Conservation (phyloP, 2,329 filamentous ascomycete species). For the Penicillium sp. region DNA sequence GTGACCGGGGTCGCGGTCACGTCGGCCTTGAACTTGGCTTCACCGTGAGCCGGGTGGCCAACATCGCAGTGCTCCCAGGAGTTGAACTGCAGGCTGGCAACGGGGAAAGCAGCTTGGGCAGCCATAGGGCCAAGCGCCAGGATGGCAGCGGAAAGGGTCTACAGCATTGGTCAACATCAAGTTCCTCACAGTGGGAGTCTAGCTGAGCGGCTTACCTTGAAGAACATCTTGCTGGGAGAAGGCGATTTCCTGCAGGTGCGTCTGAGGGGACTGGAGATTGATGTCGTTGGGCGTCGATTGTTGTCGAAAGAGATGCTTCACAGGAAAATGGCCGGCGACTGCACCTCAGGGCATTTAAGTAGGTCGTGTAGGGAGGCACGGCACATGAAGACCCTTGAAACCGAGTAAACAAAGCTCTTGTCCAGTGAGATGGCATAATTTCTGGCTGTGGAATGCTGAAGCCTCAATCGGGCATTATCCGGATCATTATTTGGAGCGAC, state of each 20-base stretch:
- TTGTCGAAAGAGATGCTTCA: constrained; percentile 1
- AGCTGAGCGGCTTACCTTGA: constrained; percentile 12
- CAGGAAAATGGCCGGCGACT: background rate
- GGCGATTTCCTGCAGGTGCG: constrained; percentile 4
- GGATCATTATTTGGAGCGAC: background rate
- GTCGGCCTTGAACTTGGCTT: constrained; percentile 12
- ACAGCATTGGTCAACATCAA: too few species aligned
- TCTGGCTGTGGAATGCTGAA: constrained; percentile 10
- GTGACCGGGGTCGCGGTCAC: constrained; percentile 14
- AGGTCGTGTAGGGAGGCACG: constrained; percentile 2
- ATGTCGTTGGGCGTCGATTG: constrained; percentile 7
- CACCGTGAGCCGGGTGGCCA: constrained; percentile 11
- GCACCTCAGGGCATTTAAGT: constrained; percentile 15
- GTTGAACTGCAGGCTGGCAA: constrained; percentile 18
- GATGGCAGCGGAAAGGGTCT: constrained; percentile 19
- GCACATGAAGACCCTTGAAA: constrained; percentile 5
- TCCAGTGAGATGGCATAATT: constrained; percentile 1
- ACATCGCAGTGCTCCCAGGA: constrained; percentile 20
- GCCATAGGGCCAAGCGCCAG: constrained; percentile 11
- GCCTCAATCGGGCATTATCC: background rate
- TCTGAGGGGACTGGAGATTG: constrained; percentile 2
- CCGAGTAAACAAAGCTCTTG: constrained; percentile 7
- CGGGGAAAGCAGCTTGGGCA: constrained; percentile 17
- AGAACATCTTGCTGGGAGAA: constrained; percentile 18
- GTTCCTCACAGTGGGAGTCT: too few species aligned